A percentile compares a stretch with the other conserved stretches of the same genome.
Evolutionary conservation across 148 eudicot genomes (phyloP).

Genomic region (Polygonum aviculare): DNA sequence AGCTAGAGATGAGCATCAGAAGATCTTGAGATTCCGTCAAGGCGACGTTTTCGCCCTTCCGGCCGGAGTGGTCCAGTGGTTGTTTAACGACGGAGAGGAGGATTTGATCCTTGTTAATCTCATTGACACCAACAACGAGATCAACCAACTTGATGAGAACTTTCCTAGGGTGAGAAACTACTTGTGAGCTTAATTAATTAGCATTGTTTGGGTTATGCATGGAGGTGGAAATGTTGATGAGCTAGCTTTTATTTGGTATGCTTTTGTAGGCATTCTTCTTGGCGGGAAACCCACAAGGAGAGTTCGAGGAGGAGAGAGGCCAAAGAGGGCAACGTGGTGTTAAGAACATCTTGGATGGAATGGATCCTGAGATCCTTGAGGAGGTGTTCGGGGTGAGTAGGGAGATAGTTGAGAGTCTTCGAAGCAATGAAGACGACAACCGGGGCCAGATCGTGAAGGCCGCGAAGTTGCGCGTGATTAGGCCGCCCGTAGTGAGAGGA

Average conservation of each 20-base stretch:
- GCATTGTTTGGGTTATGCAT: not conserved
- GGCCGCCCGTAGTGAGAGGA: slow-evolving; percentile 27
- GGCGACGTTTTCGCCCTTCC: slow-evolving; percentile 69
- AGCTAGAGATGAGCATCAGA: slow-evolving; percentile 57
- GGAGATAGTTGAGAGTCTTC: slow-evolving; percentile 45
- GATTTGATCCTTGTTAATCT: slow-evolving; percentile 37
- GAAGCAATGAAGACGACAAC: slow-evolving; percentile 33
- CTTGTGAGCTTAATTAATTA: not conserved
- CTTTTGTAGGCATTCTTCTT: slow-evolving; percentile 54
- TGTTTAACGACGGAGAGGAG: slow-evolving; percentile 52
- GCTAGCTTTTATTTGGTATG: not conserved
- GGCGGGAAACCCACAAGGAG: slow-evolving; percentile 56
- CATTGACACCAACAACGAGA: slow-evolving; percentile 36
- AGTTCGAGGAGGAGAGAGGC: slow-evolving; percentile 9
- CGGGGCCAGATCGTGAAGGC: slow-evolving; percentile 57
- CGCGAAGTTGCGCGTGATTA: slow-evolving; percentile 39
- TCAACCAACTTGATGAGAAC: slow-evolving; percentile 64
- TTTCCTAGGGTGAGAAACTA: slow-evolving; percentile 38
- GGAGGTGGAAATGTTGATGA: too few relatives aligned
- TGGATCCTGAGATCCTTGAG: slow-evolving; percentile 25
- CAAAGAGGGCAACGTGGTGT: slow-evolving; percentile 10
- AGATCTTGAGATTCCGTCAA: slow-evolving; percentile 34
- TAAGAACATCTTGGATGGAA: slow-evolving; percentile 52
- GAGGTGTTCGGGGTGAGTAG: slow-evolving; percentile 42
- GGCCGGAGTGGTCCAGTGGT: slow-evolving; percentile 68